Base-by-base conservation (phyloP, 176 grass and related monocot genomes). In the Lolium multiflorum region DNA sequence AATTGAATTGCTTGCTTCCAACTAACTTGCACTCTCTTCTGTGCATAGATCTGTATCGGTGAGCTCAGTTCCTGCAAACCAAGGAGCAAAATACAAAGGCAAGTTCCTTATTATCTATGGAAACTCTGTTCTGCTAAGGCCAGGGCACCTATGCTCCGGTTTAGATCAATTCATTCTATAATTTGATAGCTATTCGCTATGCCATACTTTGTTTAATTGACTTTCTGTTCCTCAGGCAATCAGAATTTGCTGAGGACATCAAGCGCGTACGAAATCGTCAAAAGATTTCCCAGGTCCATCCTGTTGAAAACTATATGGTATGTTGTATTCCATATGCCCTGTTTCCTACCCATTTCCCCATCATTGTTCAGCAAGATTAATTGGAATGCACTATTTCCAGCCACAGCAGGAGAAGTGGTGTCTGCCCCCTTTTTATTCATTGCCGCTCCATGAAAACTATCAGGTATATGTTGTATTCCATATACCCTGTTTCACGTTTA, bases 251-350 rank as follows among this genome's bases (percentile, higher is more conserved):
- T 48, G 46, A 10, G 46, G 46, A 48, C 8, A 9, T 43, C 41
- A 43, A 43, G 41, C 41, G 9, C 9, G 9, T 79, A 15, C 37
- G 43, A 20, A 46, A 46, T 62, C 11, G 24, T 79, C 56, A 43
- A 6, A 5, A 44, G 61, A 46, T 9, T 22, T 79, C 57, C n/a
- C n/a, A 44, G 56, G 77, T 22, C 20, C 38, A 44, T 79, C 28
- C n/a, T 26, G 12, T 68, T 67, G 14, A 67, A 67, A 67, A 67
- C 14, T 16, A 67, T 81, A 62, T 68, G 63, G 20, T 54, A 35
- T 21, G 5, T 14, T 66, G 28, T 16, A 66, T 66, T 6, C 63
- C 25, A 66, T 37, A 16, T 66, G 13, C 26, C 63, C 62, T 65
- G 62, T 65, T 65, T 65, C 25, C 62, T 15, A 31, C 31, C 62